These are phyloP conservation scores for Pythium monospermum DNA, from an alignment of 352 stramenopile genomes.

Conservation along the genomic window DNA sequence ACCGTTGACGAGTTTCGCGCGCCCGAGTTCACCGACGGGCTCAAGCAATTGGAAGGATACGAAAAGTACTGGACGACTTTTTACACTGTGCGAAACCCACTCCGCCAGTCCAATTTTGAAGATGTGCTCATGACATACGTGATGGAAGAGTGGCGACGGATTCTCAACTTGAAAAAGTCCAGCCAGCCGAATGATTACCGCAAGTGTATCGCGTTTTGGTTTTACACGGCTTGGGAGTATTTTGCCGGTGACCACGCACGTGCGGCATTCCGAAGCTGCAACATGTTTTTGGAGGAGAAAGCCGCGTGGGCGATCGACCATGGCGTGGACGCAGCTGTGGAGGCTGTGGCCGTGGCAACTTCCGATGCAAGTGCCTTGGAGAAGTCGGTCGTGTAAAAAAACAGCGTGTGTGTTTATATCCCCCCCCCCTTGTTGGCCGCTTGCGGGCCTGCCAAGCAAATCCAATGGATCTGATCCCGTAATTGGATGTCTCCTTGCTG, in stretches of 20 bases:
- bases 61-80: conserved; percentile 84
- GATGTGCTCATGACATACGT: conserved; percentile 68
- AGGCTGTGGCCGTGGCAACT: not conserved
- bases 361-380: not conserved
- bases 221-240: conserved; percentile 81
- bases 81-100: conserved; percentile 66
- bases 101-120: conserved; percentile 70
- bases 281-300: conserved; percentile 84
- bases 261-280: conserved; percentile 71
- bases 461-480: no score
- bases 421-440: no score
- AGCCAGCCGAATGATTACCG: conserved; percentile 83
- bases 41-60: conserved; percentile 76
- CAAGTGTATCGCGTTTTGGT: conserved; percentile 86
- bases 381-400: not conserved
- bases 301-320: conserved; percentile 33
- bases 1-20: conserved; percentile 60
- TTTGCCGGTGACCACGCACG: conserved; percentile 74
- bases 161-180: conserved; percentile 77
- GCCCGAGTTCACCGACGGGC: conserved; percentile 57
- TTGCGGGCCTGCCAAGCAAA: no score
- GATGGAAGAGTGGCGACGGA: conserved; percentile 65
- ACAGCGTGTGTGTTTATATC: no score
- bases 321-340: conserved; percentile 2
- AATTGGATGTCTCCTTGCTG: no score